Percentiles rank a stretch among this genome's conserved stretches.
Evolutionary conservation across 495 filamentous ascomycete genomes (phyloP).

Genomic region (Xylaria castorea): DNA sequence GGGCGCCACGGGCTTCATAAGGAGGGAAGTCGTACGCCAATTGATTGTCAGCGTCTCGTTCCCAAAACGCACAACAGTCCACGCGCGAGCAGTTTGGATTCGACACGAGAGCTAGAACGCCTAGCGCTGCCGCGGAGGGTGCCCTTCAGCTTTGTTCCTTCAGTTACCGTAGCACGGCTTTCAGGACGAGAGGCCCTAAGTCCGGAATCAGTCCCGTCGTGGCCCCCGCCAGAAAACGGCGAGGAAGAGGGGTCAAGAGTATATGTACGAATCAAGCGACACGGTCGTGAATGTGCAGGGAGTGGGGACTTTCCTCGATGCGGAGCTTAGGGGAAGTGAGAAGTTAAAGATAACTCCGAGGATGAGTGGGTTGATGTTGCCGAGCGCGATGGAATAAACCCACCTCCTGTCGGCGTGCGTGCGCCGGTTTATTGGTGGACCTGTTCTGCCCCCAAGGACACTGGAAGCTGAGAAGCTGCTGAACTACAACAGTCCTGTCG

Average conservation of each 20-base stretch:
- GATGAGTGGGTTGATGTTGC: not conserved
- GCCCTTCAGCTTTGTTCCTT: not conserved
- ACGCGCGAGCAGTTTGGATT: not conserved
- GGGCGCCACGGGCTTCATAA: too few relatives aligned
- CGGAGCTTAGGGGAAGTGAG: too few relatives aligned
- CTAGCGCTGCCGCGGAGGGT: not conserved
- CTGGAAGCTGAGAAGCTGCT: too few relatives aligned
- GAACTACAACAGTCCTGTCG: too few relatives aligned
- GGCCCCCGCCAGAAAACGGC: not conserved
- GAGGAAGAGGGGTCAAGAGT: too few relatives aligned
- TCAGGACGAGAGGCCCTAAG: not conserved
- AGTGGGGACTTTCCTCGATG: too few relatives aligned
- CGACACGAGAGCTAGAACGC: not conserved
- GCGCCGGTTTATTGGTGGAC: too few relatives aligned
- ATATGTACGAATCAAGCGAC: too few relatives aligned
- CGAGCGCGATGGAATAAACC: not conserved
- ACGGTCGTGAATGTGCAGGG: too few relatives aligned
- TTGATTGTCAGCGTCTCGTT: not conserved
- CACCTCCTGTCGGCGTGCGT: too few relatives aligned
- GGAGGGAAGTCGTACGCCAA: too few relatives aligned
- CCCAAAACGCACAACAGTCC: not conserved
- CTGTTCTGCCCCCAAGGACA: too few relatives aligned
- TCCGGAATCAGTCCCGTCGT: not conserved
- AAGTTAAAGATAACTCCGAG: not conserved
- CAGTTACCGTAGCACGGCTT: not conserved